Conservation (phyloP, 352 stramenopile genomes). For the Paralagenidium karlingii region DNA sequence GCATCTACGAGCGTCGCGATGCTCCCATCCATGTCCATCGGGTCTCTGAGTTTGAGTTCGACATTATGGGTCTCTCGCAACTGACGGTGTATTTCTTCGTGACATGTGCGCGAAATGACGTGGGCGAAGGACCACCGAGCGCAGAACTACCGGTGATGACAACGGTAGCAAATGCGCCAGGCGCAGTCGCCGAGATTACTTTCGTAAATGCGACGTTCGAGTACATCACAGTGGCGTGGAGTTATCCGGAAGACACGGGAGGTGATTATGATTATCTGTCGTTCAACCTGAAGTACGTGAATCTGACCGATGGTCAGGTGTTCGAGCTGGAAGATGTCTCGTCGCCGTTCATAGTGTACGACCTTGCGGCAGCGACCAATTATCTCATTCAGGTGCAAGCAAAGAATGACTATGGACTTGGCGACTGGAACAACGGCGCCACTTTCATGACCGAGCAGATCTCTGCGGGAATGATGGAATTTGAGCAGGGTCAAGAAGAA, state of each 20-base stretch:
- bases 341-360: conserved; percentile 3
- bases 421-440: conserved; percentile 17
- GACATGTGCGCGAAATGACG: conserved; percentile 15
- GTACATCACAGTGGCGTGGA: conserved; percentile 15
- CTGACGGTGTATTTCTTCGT: conserved; percentile 14
- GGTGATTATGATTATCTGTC: conserved; percentile 9
- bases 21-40: not conserved
- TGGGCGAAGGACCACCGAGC: conserved; percentile 15
- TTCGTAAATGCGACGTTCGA: conserved; percentile 11
- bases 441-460: conserved; percentile 25
- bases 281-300: too few relatives aligned
- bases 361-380: conserved; percentile 9
- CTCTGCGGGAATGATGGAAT: conserved; percentile 28
- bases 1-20: conserved; percentile 14
- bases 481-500: conserved; percentile 2
- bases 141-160: conserved; percentile 13
- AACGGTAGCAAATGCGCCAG: conserved; percentile 9
- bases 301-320: too few relatives aligned
- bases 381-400: conserved; percentile 22
- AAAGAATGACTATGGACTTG: conserved; percentile 7
- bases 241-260: conserved; percentile 18
- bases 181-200: conserved; percentile 4
- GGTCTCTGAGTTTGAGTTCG: conserved; percentile 9
- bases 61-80: conserved; percentile 17
- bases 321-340: not conserved